Evolutionary conservation across 768 basidiomycete genomes (phyloP), one percentile per base, ranked within the genome.

Genomic region (Trichaptum fuscoviolaceum): DNA sequence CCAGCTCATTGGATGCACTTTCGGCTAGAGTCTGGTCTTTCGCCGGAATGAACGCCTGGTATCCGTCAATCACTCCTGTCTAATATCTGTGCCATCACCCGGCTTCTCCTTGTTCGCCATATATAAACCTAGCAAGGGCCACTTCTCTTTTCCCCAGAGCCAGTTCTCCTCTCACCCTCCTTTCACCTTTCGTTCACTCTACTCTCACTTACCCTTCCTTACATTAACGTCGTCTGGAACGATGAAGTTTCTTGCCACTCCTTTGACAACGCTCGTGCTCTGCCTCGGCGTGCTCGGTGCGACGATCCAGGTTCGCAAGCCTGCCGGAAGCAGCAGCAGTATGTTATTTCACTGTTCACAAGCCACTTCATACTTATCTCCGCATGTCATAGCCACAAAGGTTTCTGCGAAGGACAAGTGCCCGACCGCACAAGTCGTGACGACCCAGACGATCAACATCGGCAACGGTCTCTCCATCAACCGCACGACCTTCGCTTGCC

Each of bases 121-220:
- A 52, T 52, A 52, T 52, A 52, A 52, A 52, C 15, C 42, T 4
- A 52, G 12, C 42, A 4, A 52, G 42, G 42, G 12, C 42, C 3
- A 6, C 42, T 20, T 52, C 12, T 52, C 42, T 52, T 52, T 20
- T 12, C 42, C 42, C 42, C 42, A 52, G 42, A 52, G 42, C 42
- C 42, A 52, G 42, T 52, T 52, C 42, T 52, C 42, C 42, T 52
- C 42, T 52, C 42, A 52, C 42, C 42, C 42, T 52, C 42, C 42
- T 52, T 52, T 52, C 42, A 20, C 42, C 42, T 52, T 52, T 52
- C 42, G 42, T 52, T 52, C 42, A 52, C 42, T 52, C 42, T 52
- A 52, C 42, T 52, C 42, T 52, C 15, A 12, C 42, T 52, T 52
- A 52, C 42, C 42, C 42, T 52, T 52, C 20, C 3, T 20, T 52